These are phyloP conservation scores for Dothidotthia symphoricarpi DNA, from an alignment of 2,329 filamentous ascomycete species.

Conservation along the genomic window DNA sequence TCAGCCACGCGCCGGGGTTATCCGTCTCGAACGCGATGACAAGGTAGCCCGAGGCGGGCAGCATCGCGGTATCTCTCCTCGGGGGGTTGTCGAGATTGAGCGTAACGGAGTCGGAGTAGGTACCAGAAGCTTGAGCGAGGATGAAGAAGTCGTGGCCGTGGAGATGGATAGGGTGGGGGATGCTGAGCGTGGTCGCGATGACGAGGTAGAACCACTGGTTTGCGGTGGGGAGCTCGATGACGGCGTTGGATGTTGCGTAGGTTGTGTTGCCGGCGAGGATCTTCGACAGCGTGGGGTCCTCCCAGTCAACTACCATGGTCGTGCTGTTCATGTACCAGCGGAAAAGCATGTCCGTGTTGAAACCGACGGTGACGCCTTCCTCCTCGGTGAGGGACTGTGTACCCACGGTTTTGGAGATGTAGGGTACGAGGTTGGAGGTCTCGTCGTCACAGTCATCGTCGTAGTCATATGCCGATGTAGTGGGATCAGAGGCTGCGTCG, in stretches of 20 bases:
- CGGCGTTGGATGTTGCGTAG: conserved; percentile 32
- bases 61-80: conserved; percentile 33
- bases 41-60: conserved; percentile 33
- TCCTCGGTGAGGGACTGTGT: conserved; percentile 22
- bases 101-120: conserved; percentile 11
- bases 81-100: conserved; percentile 35
- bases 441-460: conserved; percentile 42
- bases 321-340: conserved; percentile 45
- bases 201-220: conserved; percentile 44
- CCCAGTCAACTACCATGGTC: conserved; percentile 42
- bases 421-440: conserved; percentile 23
- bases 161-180: conserved; percentile 35
- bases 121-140: conserved; percentile 28
- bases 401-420: conserved; percentile 37
- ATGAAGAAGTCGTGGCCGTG: conserved; percentile 38
- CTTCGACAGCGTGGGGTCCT: conserved; percentile 40
- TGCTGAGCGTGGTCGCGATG: conserved; percentile 38
- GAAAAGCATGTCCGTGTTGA: conserved; percentile 39
- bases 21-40: conserved; percentile 39
- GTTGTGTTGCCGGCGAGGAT: conserved; percentile 36
- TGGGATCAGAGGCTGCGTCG: conserved; percentile 26
- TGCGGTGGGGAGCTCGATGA: conserved; percentile 22
- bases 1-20: conserved; percentile 40
- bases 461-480: conserved; percentile 36
- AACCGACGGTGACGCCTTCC: conserved; percentile 32